Conservation (phyloP, 371 early-diverging fungal species). For the Mortierella sp. region DNA sequence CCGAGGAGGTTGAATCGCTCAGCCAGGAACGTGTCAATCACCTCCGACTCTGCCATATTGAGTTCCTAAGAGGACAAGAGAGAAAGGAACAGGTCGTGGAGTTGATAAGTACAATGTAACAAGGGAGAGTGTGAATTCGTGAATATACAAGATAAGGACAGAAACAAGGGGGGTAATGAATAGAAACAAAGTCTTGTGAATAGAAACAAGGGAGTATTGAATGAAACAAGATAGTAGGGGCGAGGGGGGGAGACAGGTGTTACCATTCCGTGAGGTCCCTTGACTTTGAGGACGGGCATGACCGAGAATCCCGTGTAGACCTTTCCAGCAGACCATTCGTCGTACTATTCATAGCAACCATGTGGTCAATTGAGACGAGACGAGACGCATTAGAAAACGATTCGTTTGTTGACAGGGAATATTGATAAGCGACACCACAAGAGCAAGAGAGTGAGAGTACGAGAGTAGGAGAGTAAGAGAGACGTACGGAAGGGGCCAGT, state of each 20-base stretch:
- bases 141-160: too few species aligned
- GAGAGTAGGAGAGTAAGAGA: not conserved
- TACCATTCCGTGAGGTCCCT: conserved; percentile 26
- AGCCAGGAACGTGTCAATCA: conserved; percentile 43
- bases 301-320: conserved; percentile 19
- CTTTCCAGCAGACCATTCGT: conserved; percentile 24
- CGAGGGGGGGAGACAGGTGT: not conserved
- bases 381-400: too few species aligned
- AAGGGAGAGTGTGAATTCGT: too few species aligned
- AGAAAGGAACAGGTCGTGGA: too few species aligned
- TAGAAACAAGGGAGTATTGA: too few species aligned
- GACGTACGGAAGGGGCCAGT: conserved; percentile 14
- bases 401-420: not conserved
- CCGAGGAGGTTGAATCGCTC: conserved; percentile 37
- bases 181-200: too few species aligned
- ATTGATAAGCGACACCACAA: not conserved
- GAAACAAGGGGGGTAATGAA: too few species aligned
- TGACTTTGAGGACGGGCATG: conserved; percentile 34
- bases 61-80: too few species aligned
- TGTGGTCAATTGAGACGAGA: not conserved
- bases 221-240: not conserved
- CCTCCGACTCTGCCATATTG: conserved; percentile 31
- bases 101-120: too few species aligned
- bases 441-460: not conserved
- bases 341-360: not conserved